Conservation (phyloP, 164 flowering plant species). For the Aristolochia fimbriata region DNA sequence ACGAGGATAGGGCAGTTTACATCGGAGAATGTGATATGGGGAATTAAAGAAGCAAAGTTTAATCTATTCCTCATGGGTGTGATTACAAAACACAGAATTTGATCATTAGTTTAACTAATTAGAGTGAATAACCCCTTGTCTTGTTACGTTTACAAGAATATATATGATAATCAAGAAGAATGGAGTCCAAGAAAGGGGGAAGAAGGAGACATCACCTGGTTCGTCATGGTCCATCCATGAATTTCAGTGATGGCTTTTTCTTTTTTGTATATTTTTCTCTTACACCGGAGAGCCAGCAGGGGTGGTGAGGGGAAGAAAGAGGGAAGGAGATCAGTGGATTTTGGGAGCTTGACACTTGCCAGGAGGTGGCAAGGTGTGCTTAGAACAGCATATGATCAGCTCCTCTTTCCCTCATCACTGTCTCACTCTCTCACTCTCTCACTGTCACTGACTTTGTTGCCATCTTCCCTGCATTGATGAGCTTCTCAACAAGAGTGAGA, state of each 20-base stretch:
- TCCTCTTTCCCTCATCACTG: no score
- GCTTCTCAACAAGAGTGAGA: background rate
- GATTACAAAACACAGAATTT: no score
- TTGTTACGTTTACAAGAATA: background rate
- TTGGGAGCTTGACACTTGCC: background rate
- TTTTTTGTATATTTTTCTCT: background rate
- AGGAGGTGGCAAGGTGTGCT: background rate
- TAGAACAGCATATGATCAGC: no score
- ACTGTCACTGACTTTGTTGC: background rate
- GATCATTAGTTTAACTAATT: no score
- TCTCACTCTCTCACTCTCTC: no score
- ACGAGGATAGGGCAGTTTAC: no score
- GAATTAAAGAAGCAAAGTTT: no score
- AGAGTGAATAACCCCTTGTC: background rate
- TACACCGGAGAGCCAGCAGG: no score
- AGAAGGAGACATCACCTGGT: constrained; percentile 17
- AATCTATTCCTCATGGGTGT: no score
- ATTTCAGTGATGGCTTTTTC: background rate
- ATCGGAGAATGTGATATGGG: no score
- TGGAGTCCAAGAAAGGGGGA: constrained; percentile 1
- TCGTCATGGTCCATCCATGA: constrained; percentile 21
- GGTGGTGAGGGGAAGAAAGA: background rate
- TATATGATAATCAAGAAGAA: no score
- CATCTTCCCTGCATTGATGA: background rate
- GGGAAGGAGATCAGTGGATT: background rate